Evolutionary conservation across 2,329 filamentous ascomycete species (phyloP).

Genomic region (Trichoderma simmonsii): DNA sequence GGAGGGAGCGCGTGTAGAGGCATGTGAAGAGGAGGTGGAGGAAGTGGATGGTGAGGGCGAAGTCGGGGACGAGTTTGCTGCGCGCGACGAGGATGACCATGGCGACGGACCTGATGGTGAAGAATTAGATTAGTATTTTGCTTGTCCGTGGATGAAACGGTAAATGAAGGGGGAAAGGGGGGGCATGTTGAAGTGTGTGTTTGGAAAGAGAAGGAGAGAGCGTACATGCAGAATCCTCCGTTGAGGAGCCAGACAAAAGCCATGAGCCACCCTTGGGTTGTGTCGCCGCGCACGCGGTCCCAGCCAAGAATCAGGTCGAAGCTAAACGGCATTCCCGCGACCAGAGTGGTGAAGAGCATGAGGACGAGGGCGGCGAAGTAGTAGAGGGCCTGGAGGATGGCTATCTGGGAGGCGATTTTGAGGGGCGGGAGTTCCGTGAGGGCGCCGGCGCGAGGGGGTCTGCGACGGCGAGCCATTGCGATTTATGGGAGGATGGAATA

Average conservation of each 20-base stretch:
- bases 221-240: slow-evolving; percentile 52
- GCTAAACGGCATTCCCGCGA: slow-evolving; percentile 54
- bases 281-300: slow-evolving; percentile 58
- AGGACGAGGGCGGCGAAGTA: slow-evolving; percentile 51
- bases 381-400: slow-evolving; percentile 54
- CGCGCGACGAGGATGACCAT: slow-evolving; percentile 81
- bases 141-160: background rate
- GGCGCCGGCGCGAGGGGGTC: slow-evolving; percentile 58
- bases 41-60: slow-evolving; percentile 83
- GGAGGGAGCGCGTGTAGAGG: slow-evolving; percentile 73
- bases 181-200: no score
- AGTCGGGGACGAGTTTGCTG: slow-evolving; percentile 92
- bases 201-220: slow-evolving; percentile 17
- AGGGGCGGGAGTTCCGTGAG: slow-evolving; percentile 59
- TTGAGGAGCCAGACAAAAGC: slow-evolving; percentile 57
- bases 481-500: background rate
- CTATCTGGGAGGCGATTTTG: slow-evolving; percentile 58
- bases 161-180: background rate
- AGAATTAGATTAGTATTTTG: background rate
- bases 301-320: slow-evolving; percentile 56
- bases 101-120: slow-evolving; percentile 64
- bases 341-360: slow-evolving; percentile 56
- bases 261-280: slow-evolving; percentile 58
- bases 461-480: slow-evolving; percentile 53
- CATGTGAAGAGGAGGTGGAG: slow-evolving; percentile 75